Percentiles rank a stretch among this genome's conserved stretches.
These are phyloP conservation scores for Bigelowiella natans DNA, from an alignment of 78 protist species.

Conservation along the genomic window DNA sequence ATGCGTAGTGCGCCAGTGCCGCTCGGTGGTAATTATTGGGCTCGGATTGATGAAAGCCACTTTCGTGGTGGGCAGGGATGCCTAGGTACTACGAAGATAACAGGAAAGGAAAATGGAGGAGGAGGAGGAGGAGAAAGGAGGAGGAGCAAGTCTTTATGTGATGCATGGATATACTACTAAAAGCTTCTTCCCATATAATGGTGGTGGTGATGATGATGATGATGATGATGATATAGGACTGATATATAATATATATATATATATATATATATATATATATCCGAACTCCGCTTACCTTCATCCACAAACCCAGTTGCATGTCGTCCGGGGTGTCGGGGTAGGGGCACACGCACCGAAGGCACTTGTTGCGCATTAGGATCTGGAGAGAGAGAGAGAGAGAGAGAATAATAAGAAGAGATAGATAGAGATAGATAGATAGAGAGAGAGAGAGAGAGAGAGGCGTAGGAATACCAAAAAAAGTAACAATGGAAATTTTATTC, in stretches of 20 bases:
- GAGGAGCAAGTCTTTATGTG: too few species aligned
- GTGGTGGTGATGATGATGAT: too few species aligned
- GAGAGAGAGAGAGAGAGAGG: too few species aligned
- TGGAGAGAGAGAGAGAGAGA: not conserved
- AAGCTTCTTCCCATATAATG: too few species aligned
- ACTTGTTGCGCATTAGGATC: not conserved
- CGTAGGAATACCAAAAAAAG: too few species aligned
- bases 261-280: not conserved
- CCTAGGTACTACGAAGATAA: not conserved
- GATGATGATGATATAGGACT: too few species aligned
- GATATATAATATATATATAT: not conserved
- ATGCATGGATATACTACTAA: too few species aligned
- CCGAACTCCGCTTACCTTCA: not conserved
- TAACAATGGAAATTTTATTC: too few species aligned
- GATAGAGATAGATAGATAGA: not conserved
- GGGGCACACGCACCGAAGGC: not conserved
- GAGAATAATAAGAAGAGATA: not conserved
- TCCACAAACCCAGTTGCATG: not conserved
- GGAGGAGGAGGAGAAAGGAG: too few species aligned
- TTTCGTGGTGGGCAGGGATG: not conserved
- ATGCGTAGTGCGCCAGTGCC: not conserved
- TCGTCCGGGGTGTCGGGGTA: not conserved
- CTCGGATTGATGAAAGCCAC: not conserved
- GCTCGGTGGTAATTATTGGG: not conserved
- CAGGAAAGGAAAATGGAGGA: too few species aligned